Evolutionary conservation across 352 stramenopile species (phyloP).

Genomic region (Thraustochytrium striatum): DNA sequence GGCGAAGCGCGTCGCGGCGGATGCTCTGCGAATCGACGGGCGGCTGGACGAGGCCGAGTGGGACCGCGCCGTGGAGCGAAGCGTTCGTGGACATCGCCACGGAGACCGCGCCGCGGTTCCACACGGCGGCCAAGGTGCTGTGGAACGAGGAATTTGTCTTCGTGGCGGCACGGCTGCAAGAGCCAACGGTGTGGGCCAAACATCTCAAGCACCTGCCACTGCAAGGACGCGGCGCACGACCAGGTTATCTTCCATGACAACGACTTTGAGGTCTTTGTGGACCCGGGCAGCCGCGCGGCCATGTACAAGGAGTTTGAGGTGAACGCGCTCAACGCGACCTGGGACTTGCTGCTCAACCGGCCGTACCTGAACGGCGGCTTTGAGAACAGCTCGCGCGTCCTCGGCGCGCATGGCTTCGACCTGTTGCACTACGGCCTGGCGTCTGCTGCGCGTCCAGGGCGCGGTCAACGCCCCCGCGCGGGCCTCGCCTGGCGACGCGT

Average conservation of each 20-base stretch:
- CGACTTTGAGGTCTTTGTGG: conserved; percentile 84
- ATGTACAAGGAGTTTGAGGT: conserved; percentile 85
- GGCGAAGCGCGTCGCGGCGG: no score
- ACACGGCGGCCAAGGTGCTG: conserved; percentile 67
- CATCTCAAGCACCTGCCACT: conserved; percentile 42
- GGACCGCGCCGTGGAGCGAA: conserved; percentile 62
- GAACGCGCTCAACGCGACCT: conserved; percentile 77
- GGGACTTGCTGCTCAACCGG: conserved; percentile 78
- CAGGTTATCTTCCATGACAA: conserved; percentile 75
- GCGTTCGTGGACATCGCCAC: conserved; percentile 68
- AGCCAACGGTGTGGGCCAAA: conserved; percentile 68
- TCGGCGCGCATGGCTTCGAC: conserved; percentile 62
- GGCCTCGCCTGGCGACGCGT: conserved; percentile 61
- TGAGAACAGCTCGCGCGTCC: conserved; percentile 72
- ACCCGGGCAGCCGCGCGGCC: conserved; percentile 67
- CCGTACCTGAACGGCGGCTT: conserved; percentile 72
- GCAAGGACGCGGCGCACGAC: conserved; percentile 59
- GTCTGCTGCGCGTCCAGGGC: conserved; percentile 62
- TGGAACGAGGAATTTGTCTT: conserved; percentile 70
- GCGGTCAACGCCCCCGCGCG: conserved; percentile 61
- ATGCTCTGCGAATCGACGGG: conserved; percentile 49
- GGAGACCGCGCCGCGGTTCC: conserved; percentile 63
- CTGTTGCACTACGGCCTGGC: conserved; percentile 62
- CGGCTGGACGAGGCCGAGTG: conserved; percentile 64
- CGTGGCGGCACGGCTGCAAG: conserved; percentile 66